Conservation (phyloP, 805 yeast species). For the Monosporozyma unispora region DNA sequence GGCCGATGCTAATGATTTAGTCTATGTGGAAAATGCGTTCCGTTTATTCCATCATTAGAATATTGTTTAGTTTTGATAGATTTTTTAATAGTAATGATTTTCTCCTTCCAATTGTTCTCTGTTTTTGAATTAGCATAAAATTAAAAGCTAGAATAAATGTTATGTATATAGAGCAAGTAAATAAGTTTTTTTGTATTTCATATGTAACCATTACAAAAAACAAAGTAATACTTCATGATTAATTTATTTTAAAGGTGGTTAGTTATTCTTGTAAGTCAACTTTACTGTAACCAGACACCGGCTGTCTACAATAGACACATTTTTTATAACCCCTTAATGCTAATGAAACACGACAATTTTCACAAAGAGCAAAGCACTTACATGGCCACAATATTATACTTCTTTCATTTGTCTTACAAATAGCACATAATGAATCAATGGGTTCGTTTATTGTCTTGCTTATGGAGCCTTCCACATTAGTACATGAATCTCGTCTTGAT, state of each 20-base stretch:
- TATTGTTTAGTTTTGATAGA: not conserved
- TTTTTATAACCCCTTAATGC: conserved; percentile 64
- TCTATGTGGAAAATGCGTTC: conserved; percentile 92
- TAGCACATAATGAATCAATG: conserved; percentile 51
- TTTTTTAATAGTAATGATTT: not conserved
- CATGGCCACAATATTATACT: conserved; percentile 88
- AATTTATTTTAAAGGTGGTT: not conserved
- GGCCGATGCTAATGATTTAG: conserved; percentile 82
- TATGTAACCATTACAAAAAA: not conserved
- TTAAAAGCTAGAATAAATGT: not conserved
- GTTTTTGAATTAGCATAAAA: no score
- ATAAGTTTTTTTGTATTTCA: no score
- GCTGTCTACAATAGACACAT: conserved; percentile 78
- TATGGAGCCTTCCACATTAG: not conserved
- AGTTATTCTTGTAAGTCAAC: conserved; percentile 11
- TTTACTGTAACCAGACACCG: conserved; percentile 47
- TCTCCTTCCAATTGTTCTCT: not conserved
- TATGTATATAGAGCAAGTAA: not conserved
- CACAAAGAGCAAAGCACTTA: conserved; percentile 80
- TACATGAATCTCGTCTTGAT: not conserved
- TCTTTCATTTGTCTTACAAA: conserved; percentile 68
- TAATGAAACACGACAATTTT: conserved; percentile 65
- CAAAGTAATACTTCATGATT: not conserved
- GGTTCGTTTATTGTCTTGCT: not conserved
- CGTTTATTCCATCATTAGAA: conserved; percentile 90